Base-by-base conservation (phyloP, 2,329 filamentous ascomycete genomes). In the Anisogramma anomala region DNA sequence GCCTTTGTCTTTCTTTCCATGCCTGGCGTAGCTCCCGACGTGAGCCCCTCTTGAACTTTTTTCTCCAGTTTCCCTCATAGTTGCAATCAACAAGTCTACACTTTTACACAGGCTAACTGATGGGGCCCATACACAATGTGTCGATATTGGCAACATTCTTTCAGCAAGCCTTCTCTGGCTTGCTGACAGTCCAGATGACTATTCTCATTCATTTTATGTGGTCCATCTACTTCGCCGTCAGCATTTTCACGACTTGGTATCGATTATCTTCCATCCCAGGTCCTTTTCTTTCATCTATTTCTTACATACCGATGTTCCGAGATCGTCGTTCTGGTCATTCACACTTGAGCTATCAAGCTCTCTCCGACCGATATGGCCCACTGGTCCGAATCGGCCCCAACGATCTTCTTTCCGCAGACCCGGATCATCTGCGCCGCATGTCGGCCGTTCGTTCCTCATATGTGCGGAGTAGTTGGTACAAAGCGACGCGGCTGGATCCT, bases 381-480 rank as follows among this genome's bases (percentile, higher is more conserved):
- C 31, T 43, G 13, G 41, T 43, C 36, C 40, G 41, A 4, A 43
- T 43, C 10, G 41, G 41, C 7, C 41, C 41, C 25, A 43, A 43
- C 33, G 41, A 43, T 26, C 36, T 43, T 14, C 37, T 43, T 8
- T 32, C 41, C 18, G 40, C 41, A 13, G 39, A 39, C n/a, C 41
- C 41, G 14, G 41, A 43, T 15, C 41, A 35, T 9, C 30, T 43
- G 6, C 41, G 41, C 36, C 41, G 41, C 3, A 43, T 43, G 41
- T 43, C 41, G n/a, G 30, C 41, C 13, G 41, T 19, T 19, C 36
- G 41, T 6, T 43, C 41, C 13, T 40, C 31, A 11, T 43, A 43
- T 13, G 36, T 30, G 19, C 41, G 41, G 3, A 43, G 41, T 23
- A 43, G 36, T 23, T 43, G 41, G 41, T 43, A 43, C 32, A 23